Conservation (phyloP, 345 rosid species). For the Isatis tinctoria region DNA sequence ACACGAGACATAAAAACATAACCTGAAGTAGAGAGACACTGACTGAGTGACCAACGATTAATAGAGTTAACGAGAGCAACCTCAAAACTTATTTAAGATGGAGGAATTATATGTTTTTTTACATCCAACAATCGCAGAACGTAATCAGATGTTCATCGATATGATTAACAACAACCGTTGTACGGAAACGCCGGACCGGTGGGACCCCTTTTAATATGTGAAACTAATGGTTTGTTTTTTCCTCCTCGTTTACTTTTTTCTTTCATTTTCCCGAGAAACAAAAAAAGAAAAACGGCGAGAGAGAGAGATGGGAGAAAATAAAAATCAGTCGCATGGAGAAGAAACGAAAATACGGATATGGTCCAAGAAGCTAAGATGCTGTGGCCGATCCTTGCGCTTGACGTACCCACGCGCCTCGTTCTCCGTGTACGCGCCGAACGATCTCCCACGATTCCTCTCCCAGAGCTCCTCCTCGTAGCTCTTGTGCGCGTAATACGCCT, state of each 20-base stretch:
- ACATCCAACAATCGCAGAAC: constrained; percentile 14
- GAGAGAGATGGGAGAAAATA: background rate
- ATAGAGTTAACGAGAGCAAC: background rate
- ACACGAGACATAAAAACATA: background rate
- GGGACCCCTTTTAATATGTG: background rate
- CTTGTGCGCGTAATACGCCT: constrained; percentile 62
- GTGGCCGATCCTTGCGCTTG: constrained; percentile 62
- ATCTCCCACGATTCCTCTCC: constrained; percentile 45
- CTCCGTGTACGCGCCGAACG: constrained; percentile 47
- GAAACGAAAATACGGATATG: constrained; percentile 58
- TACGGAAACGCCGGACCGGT: constrained; percentile 19
- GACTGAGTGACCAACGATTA: no score
- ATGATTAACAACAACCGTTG: background rate
- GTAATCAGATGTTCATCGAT: background rate
- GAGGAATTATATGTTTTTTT: background rate
- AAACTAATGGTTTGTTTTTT: background rate
- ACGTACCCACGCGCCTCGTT: constrained; percentile 71
- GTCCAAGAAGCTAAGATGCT: constrained; percentile 59
- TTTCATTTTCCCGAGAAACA: background rate
- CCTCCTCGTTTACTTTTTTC: background rate
- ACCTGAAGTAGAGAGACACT: background rate
- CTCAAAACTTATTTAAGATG: background rate
- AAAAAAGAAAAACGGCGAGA: background rate
- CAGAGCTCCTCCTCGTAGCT: constrained; percentile 64
- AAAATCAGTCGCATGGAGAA: constrained; percentile 38